Base-by-base conservation (phyloP, 192 early-diverging fungal genomes). In the Podila clonocystis region DNA sequence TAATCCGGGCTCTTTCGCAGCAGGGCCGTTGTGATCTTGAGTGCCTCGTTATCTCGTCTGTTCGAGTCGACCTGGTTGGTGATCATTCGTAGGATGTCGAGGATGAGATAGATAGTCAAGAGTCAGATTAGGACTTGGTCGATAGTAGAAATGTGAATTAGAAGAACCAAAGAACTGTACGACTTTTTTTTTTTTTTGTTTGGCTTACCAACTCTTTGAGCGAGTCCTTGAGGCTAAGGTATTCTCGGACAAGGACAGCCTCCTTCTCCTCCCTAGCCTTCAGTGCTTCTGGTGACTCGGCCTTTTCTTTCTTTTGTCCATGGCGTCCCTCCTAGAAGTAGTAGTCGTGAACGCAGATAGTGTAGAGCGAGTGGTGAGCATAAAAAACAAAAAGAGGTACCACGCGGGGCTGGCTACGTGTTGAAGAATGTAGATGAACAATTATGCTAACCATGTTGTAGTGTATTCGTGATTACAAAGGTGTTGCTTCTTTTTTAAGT, bases 1-100 rank as follows among this genome's bases (percentile, higher is more conserved):
- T 90, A 93, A 74, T 99, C 98, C 9, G 96, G 95, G 86, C 97
- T 98, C 63, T 88, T 76, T 33, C 87, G 85, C 0, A 99, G 84
- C 19, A 99, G 86, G 20, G 85, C 74, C 24, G 91, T 90, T 28
- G 94, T 97, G 12, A 89, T 62, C 9, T 65, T 71, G 7, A 99
- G 82, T 1, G 94, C 86, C 0, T 90, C 89, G 4, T 70, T 58
- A 34, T 79, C 84, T 62, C 68, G 83, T 57, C 83, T 65, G 29
- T 73, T 79, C 24, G 63, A 66, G 19, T 83, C 63, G 50, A 82
- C 80, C 83, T 86, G 41, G 15, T 15, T 86, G 41, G 15, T 15
- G 41, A 45, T 45, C 41, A 12, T 45, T 17, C 41, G 15, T 15
- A 15, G 41, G 41, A 36, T 36, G 9, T 36, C 9, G 34, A 63